These are phyloP conservation scores for Trichoderma polysporum DNA, from an alignment of 2,329 filamentous ascomycete species.

Conservation along the genomic window DNA sequence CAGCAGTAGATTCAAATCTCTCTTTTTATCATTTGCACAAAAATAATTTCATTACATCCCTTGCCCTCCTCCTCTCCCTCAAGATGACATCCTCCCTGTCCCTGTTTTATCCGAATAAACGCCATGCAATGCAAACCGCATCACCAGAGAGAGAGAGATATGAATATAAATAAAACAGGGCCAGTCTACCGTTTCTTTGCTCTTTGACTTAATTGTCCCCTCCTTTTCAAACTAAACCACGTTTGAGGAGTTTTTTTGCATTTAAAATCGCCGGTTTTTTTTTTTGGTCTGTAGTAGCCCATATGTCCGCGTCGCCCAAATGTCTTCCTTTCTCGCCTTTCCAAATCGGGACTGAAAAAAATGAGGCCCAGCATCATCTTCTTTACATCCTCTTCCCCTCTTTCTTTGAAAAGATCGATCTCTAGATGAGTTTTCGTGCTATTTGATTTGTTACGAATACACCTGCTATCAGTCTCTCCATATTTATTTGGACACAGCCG, in stretches of 20 bases:
- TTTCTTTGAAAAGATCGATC: background rate
- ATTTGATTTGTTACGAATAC: constrained; percentile 10
- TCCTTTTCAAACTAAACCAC: constrained; percentile 1
- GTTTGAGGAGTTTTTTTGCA: background rate
- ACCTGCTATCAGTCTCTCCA: background rate
- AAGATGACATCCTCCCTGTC: constrained; percentile 31
- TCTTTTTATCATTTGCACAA: constrained; percentile 18
- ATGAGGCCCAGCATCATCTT: background rate
- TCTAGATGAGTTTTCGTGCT: constrained; percentile 4
- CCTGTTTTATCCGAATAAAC: constrained; percentile 35
- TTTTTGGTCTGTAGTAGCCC: background rate
- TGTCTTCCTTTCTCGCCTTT: background rate
- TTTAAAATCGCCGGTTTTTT: background rate
- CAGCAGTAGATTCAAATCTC: constrained; percentile 3
- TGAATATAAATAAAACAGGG: constrained; percentile 11
- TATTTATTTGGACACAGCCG: constrained; percentile 56
- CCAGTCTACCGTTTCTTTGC: constrained; percentile 20
- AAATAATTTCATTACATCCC: constrained; percentile 30
- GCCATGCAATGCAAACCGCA: constrained; percentile 43
- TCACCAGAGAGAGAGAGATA: constrained; percentile 30
- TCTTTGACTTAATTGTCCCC: background rate
- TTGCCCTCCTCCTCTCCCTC: constrained; percentile 17
- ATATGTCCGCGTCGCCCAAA: background rate
- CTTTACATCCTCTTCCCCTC: background rate
- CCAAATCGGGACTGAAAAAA: background rate